Evolutionary conservation across 306 rosid genomes (phyloP), one percentile per base, ranked within the genome.

Genomic region (Begonia peltatifolia): DNA sequence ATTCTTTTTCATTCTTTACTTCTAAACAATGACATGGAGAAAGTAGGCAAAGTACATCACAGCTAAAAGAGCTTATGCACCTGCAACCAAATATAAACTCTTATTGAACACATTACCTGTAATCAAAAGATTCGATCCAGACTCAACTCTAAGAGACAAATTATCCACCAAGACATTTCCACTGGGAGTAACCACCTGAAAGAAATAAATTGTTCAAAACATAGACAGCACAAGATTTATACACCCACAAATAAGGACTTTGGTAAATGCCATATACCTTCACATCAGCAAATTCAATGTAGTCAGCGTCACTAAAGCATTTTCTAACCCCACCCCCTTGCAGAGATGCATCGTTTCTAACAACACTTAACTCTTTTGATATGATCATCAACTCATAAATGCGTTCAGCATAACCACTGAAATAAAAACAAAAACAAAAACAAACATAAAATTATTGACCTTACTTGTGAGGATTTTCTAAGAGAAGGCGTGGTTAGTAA

Each of bases 361-460:
- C 81, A 57, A 67, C 46, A 64, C 80, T 75, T 58, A 92, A 79
- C 75, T 92, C 99, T 72, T 78, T 81, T 70, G 99, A 79, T 62
- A 86, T 69, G 68, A 59, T 74, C 72, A 92, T 63, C 69, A 92
- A 54, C 68, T 92, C 99, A 64, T 83, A 79, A 70, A 92, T 86
- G 54, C 96, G 96, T 66, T 81, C 94, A 16, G 99, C 99, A 70
- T 76, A 92, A 64, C 99, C 99, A 74, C 99, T 92, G 78, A 42
- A 68, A 71, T 47, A 54, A 58, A 60, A 20, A 52, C 47, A 57
- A 58, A 60, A 20, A 52, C 47, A 57, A 42, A 47, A 18, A 30
- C 14, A 53, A 42, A 60, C 12, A 44, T 18, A 52, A 52, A 54
- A 51, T 43, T 18, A 50, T 36, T 50, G 46, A 30, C 38, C 38